Base-by-base conservation (phyloP, 2,329 filamentous ascomycete species). In the Claviceps cyperi region DNA sequence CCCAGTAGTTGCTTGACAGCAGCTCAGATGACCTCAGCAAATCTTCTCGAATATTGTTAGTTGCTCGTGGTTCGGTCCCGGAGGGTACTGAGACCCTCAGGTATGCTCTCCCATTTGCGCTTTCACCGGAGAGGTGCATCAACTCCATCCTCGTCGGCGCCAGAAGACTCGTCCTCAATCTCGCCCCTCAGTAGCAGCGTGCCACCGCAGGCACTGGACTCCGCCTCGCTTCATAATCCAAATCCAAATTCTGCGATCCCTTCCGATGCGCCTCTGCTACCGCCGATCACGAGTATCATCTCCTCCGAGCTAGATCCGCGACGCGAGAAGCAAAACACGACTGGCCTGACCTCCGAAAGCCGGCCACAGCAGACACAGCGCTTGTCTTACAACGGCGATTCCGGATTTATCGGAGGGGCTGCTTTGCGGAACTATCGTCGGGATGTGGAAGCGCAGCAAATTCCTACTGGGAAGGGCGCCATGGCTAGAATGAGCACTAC, bases 91-190 rank as follows among this genome's bases (percentile, higher is more conserved):
- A 41, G 45, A 37, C 43, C 9, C 37, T 40, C 40, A 44, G 47
- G 43, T 13, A 76, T 76, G 73, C 66, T 76, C 49, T 75, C 73
- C 55, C 71, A 75, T 63, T 68, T 79, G 46, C 75, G 76, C 58
- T 78, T 80, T 64, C 76, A 79, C 58, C 73, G 76, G 57, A 73
- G 76, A 58, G 75, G 69, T 46, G 70, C 71, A 56, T 78, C 76
- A 50, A 76, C 72, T 64, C 76, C 76, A 53, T 68, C 71, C 22
- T 78, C 76, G 36, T 75, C 77, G 5, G 60, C 69, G 24, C 67
- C 70, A 49, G 75, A 78, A 51, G 71, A 70, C 51, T 60, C 67
- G 39, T 72, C 41, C 3, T 53, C 70, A 56, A 66, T 54, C 57
- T 71, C 64, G 51, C 61, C 64, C 53, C 51, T 60, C 46, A 58